Percentiles rank a stretch among this genome's conserved stretches.
Conservation (phyloP, 768 basidiomycete species). For the Tylopilus plumbeoviolaceoides region DNA sequence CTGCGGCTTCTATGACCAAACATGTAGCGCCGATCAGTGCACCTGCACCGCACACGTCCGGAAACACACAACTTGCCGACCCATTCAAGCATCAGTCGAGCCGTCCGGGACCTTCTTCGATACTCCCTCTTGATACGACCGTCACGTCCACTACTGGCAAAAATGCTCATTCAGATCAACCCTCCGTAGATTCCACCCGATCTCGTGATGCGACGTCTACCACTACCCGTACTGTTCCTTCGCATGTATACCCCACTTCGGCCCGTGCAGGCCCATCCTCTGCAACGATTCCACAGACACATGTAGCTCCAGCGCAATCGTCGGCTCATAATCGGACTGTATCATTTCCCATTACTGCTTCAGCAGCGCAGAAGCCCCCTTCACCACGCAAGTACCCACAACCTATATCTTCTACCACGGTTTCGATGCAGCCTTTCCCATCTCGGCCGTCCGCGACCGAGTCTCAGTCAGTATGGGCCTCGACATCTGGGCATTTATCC, state of each 20-base stretch:
- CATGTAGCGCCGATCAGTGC: conserved; percentile 2
- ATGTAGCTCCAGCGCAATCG: conserved; percentile 21
- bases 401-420: conserved; percentile 20
- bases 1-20: conserved; percentile 9
- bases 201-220: conserved; percentile 19
- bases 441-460: conserved; percentile 19
- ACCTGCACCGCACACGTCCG: conserved; percentile 7
- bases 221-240: conserved; percentile 15
- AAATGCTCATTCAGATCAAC: conserved; percentile 20
- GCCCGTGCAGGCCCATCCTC: conserved; percentile 20
- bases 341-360: conserved; percentile 32
- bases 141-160: conserved; percentile 13
- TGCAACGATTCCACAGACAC: conserved; percentile 18
- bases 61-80: conserved; percentile 17
- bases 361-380: conserved; percentile 19
- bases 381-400: conserved; percentile 30
- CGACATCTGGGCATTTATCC: conserved; percentile 29
- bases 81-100: conserved; percentile 16
- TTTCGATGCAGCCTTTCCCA: conserved; percentile 30
- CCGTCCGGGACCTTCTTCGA: conserved; percentile 13
- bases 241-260: conserved; percentile 21
- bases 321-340: conserved; percentile 33
- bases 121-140: conserved; percentile 15
- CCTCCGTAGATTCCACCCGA: conserved; percentile 12
- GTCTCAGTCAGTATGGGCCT: conserved; percentile 21